These are phyloP conservation scores for Geoglossum cookeanum DNA, from an alignment of 2,329 filamentous ascomycete genomes.

Conservation along the genomic window DNA sequence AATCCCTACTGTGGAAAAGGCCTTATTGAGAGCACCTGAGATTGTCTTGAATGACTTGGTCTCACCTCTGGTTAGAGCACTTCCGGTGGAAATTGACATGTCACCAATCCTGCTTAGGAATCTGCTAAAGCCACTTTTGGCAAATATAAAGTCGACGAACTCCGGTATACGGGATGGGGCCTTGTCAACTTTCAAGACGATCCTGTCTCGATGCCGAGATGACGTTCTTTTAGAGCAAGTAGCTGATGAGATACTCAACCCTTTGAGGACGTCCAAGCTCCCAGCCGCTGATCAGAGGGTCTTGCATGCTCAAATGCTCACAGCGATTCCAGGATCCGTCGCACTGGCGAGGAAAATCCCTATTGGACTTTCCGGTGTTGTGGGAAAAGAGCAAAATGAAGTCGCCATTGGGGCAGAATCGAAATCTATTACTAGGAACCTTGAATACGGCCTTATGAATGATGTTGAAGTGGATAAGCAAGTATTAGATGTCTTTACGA, in stretches of 20 bases:
- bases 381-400: slow-evolving; percentile 79
- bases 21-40: slow-evolving; percentile 73
- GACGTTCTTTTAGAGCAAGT: slow-evolving; percentile 43
- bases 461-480: slow-evolving; percentile 43
- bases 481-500: slow-evolving; percentile 51
- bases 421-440: slow-evolving; percentile 46
- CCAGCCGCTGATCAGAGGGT: slow-evolving; percentile 69
- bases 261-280: slow-evolving; percentile 69
- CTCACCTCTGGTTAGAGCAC: slow-evolving; percentile 47
- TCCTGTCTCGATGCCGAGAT: slow-evolving; percentile 44
- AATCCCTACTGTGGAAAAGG: slow-evolving; percentile 70
- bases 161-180: slow-evolving; percentile 55
- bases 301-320: slow-evolving; percentile 64
- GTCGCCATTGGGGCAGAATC: slow-evolving; percentile 59
- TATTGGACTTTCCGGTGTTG: slow-evolving; percentile 44
- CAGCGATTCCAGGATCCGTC: slow-evolving; percentile 39
- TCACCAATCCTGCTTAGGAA: slow-evolving; percentile 52
- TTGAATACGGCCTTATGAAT: slow-evolving; percentile 41
- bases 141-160: slow-evolving; percentile 84
- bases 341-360: slow-evolving; percentile 47
- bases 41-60: slow-evolving; percentile 68
- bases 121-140: slow-evolving; percentile 70
- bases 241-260: slow-evolving; percentile 56
- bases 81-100: slow-evolving; percentile 56
- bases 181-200: slow-evolving; percentile 49